Evolutionary conservation across 169 alveolate genomes (phyloP).

Genomic region (Plasmodium gaboni): DNA sequence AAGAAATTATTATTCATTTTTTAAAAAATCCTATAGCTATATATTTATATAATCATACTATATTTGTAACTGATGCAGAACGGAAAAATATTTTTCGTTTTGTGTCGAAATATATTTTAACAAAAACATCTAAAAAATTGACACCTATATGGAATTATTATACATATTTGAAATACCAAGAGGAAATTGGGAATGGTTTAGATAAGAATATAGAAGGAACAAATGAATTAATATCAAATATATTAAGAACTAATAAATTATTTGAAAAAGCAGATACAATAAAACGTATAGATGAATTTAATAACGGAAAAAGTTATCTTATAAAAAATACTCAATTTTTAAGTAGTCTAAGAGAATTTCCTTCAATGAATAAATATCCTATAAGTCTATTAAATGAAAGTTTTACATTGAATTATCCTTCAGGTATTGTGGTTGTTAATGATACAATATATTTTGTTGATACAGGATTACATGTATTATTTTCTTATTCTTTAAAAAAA

Average conservation of each 20-base stretch:
- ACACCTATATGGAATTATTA: background rate
- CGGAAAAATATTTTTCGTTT: constrained; percentile 40
- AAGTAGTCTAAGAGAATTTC: background rate
- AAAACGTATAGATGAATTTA: background rate
- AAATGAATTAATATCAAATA: background rate
- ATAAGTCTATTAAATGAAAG: constrained; percentile 12
- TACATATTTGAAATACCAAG: background rate
- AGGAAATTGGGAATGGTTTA: background rate
- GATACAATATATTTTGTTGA: constrained; percentile 54
- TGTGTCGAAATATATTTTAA: constrained; percentile 1
- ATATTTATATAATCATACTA: constrained; percentile 28
- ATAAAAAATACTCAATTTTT: background rate
- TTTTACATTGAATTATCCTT: constrained; percentile 38
- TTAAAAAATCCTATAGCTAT: constrained; percentile 51
- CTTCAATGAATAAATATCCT: background rate
- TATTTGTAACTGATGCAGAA: constrained; percentile 46
- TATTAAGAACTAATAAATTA: background rate
- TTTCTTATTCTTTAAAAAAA: constrained; percentile 17
- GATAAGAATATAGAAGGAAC: background rate
- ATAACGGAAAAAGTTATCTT: background rate
- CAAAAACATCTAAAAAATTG: background rate
- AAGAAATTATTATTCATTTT: constrained; percentile 23
- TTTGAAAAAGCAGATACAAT: background rate
- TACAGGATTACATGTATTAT: constrained; percentile 34
- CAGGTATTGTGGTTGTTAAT: constrained; percentile 54